Base-by-base conservation (phyloP, 495 filamentous ascomycete genomes). In the Talaromyces borbonicus region DNA sequence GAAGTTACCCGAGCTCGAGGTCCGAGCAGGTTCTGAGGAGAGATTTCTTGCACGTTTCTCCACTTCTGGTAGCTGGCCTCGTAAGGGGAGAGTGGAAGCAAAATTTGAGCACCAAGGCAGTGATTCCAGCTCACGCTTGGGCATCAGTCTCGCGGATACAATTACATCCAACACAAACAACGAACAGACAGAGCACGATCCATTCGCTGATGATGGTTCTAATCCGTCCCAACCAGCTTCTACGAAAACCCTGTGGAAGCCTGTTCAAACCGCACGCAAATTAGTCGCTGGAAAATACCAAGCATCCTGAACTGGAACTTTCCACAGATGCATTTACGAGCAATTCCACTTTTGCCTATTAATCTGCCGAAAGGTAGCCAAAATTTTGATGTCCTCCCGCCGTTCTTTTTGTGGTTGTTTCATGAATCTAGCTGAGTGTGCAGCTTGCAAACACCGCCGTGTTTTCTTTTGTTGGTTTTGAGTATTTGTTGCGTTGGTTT, bases 41-140 rank as follows among this genome's bases (percentile, higher is more conserved):
- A 88, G 85, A 63, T 75, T 93, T 43, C 80, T 93, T 6, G 87
- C 81, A 46, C 78, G 89, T 7, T 86, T 95, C 48, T 74, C 80
- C 43, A 78, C 83, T 11, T 77, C 84, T n/a, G 85, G 85, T 35
- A 71, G 72, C 0, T 80, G 84, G 57, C 88, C 85, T 2, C 78
- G 77, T 56, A 80, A 84, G 23, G 86, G 87, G 2, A 74, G 74
- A 31, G 75, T 90, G 8, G 87, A 95, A 54, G 87, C 86, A 2
- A 71, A 82, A 45, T 95, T 88, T 78, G 89, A 95, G 58, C 79
- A 80, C 55, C 67, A 48, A 52, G 70, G 72, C 5, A 66, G 73
- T 26, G 65, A 75, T 20, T 63, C 72, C 4, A 62, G 65, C 7
- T 81, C 79, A 46, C 77, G 78, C 8, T 72, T 95, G 49, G 74